Conservation (phyloP, 2,329 filamentous ascomycete species). For the Nemania abortiva region DNA sequence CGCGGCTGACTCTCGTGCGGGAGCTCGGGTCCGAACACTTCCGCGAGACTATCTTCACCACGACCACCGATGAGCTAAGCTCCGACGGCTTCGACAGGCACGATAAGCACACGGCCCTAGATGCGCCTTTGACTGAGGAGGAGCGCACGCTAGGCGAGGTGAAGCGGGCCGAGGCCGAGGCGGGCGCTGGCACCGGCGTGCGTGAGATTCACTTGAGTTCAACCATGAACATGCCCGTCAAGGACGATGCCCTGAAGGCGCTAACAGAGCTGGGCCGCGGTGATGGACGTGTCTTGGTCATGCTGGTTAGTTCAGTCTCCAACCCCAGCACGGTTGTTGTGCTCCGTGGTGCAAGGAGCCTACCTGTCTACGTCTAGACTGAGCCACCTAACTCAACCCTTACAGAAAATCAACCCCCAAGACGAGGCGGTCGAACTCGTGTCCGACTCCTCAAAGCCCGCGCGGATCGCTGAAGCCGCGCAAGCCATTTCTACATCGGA, state of each 20-base stretch:
- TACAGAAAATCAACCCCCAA: slow-evolving; percentile 77
- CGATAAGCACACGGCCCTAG: slow-evolving; percentile 73
- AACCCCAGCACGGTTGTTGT: not conserved
- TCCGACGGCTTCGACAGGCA: slow-evolving; percentile 77
- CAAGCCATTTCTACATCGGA: slow-evolving; percentile 72
- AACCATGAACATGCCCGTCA: slow-evolving; percentile 68
- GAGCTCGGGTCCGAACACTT: slow-evolving; percentile 85
- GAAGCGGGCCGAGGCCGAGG: slow-evolving; percentile 79
- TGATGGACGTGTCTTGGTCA: slow-evolving; percentile 66
- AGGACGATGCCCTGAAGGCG: slow-evolving; percentile 73
- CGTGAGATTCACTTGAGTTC: slow-evolving; percentile 71
- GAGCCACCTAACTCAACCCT: not conserved
- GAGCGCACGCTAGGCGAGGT: slow-evolving; percentile 78
- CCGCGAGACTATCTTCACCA: slow-evolving; percentile 79
- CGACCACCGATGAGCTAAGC: slow-evolving; percentile 76
- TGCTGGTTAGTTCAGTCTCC: slow-evolving; percentile 72
- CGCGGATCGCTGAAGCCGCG: slow-evolving; percentile 69
- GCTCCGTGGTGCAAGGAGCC: not conserved
- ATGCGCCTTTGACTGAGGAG: slow-evolving; percentile 82
- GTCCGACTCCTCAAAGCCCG: slow-evolving; percentile 61
- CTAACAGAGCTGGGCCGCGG: slow-evolving; percentile 69
- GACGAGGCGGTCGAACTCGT: slow-evolving; percentile 78
- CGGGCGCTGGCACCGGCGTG: slow-evolving; percentile 74
- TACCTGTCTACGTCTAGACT: not conserved
- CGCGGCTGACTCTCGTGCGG: slow-evolving; percentile 78